Percentiles rank a stretch among this genome's conserved stretches.
These are phyloP conservation scores for Raphanus hybrid DNA, from an alignment of 441 rosid genomes.

Conservation along the genomic window DNA sequence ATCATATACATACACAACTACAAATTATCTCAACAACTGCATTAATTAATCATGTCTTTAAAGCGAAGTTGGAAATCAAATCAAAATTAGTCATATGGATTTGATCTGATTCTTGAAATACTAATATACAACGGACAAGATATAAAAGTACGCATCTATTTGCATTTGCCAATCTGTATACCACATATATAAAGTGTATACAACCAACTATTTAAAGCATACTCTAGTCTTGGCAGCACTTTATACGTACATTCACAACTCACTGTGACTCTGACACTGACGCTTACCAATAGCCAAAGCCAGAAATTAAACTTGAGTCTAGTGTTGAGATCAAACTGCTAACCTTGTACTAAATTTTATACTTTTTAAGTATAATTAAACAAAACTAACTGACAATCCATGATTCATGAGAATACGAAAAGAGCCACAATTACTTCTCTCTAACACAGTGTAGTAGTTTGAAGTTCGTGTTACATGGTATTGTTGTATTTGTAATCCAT, in stretches of 20 bases:
- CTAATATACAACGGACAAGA: slow-evolving; percentile 17
- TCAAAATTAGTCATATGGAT: neutral
- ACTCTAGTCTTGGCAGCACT: slow-evolving; percentile 18
- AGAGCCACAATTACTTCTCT: neutral
- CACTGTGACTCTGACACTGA: slow-evolving; percentile 16
- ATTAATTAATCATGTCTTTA: slow-evolving; percentile 4
- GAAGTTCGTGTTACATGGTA: neutral
- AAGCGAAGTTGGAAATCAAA: neutral
- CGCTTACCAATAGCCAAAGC: neutral
- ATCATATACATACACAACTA: slow-evolving; percentile 17
- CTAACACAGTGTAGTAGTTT: neutral
- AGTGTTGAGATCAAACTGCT: neutral
- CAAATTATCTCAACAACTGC: slow-evolving; percentile 2
- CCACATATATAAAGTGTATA: neutral
- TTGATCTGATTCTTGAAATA: slow-evolving; percentile 11
- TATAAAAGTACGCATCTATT: neutral
- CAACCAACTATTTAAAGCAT: slow-evolving; percentile 1
- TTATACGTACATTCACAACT: slow-evolving; percentile 17
- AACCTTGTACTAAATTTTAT: neutral
- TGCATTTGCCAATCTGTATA: slow-evolving; percentile 1
- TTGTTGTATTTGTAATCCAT: neutral
- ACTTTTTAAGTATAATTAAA: neutral
- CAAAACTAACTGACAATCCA: neutral
- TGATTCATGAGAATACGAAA: slow-evolving; percentile 7
- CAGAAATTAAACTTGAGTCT: neutral